Evolutionary conservation across 805 yeast species (phyloP).

Genomic region (Schizosaccharomyces pombe): DNA sequence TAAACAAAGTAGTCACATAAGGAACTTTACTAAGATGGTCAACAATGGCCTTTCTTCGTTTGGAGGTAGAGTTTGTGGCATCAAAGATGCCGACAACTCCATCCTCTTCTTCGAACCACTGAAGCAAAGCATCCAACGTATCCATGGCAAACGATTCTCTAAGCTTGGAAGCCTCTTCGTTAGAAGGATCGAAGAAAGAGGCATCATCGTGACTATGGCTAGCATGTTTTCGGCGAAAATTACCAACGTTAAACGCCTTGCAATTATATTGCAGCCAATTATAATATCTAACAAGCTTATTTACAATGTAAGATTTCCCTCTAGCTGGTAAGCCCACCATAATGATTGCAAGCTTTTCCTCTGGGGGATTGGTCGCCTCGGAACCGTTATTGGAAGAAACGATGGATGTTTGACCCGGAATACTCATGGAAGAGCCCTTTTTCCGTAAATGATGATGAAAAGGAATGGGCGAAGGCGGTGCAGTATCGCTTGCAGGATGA

Average conservation of each 20-base stretch:
- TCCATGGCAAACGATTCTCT: constrained; percentile 95
- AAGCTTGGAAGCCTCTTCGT: constrained; percentile 34
- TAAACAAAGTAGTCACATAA: constrained; percentile 46
- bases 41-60: constrained; percentile 42
- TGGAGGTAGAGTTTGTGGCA: constrained; percentile 71
- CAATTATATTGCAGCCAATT: constrained; percentile 89
- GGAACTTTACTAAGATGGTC: constrained; percentile 16
- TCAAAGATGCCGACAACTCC: constrained; percentile 89
- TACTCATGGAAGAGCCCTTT: not conserved
- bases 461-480: not conserved
- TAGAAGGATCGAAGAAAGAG: constrained; percentile 64
- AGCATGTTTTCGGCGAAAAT: constrained; percentile 42
- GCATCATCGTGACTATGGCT: constrained; percentile 35
- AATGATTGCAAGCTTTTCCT: constrained; percentile 67
- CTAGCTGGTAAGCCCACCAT: constrained; percentile 93
- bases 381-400: constrained; percentile 34
- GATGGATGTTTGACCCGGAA: constrained; percentile 1
- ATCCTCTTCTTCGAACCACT: constrained; percentile 52
- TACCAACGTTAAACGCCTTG: constrained; percentile 82
- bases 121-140: constrained; percentile 61
- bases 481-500: not conserved
- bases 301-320: constrained; percentile 83
- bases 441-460: not conserved
- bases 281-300: constrained; percentile 66
- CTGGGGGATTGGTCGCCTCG: constrained; percentile 22